phyloP scores from a whole-genome alignment of 179 eudicot genomes.

The Corrigiola litoralis region DNA sequence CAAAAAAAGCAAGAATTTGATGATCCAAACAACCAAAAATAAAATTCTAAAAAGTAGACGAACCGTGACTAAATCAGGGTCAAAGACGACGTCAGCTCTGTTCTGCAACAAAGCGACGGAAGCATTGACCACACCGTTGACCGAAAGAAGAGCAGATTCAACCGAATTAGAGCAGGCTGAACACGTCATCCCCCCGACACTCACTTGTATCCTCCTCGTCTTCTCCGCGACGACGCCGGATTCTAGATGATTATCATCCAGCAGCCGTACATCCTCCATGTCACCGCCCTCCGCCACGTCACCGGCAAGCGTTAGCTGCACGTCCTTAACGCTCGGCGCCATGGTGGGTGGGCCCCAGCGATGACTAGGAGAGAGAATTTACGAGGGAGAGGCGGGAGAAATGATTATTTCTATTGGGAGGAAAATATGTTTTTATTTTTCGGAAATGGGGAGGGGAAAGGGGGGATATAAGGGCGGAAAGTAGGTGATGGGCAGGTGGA shows the following conservation, averaged over 20 bases:
- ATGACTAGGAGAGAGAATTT: conserved; percentile 3
- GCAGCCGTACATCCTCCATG: conserved; percentile 64
- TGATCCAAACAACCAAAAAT: background rate
- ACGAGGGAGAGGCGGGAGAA: background rate
- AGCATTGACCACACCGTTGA: conserved; percentile 66
- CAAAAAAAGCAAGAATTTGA: background rate
- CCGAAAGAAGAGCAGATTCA: conserved; percentile 55
- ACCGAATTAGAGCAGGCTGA: conserved; percentile 89
- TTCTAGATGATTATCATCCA: conserved; percentile 33
- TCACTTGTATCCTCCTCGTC: conserved; percentile 49
- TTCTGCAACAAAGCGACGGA: conserved; percentile 93
- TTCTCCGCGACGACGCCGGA: background rate
- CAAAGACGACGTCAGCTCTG: conserved; percentile 56
- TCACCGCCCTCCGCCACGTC: conserved; percentile 37
- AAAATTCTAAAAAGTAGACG: background rate
- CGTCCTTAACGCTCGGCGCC: conserved; percentile 51
- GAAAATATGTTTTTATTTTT: background rate
- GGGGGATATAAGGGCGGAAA: background rate
- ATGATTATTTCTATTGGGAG: background rate
- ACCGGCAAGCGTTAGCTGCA: conserved; percentile 41
- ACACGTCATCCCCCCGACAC: conserved; percentile 88
- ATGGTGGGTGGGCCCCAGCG: conserved; percentile 26
- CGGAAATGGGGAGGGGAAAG: background rate
- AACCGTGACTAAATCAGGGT: conserved; percentile 63
- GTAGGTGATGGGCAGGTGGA: conserved; percentile 20